phyloP scores from a whole-genome alignment of 2,329 filamentous ascomycete species.

The Dothidotthia symphoricarpi region DNA sequence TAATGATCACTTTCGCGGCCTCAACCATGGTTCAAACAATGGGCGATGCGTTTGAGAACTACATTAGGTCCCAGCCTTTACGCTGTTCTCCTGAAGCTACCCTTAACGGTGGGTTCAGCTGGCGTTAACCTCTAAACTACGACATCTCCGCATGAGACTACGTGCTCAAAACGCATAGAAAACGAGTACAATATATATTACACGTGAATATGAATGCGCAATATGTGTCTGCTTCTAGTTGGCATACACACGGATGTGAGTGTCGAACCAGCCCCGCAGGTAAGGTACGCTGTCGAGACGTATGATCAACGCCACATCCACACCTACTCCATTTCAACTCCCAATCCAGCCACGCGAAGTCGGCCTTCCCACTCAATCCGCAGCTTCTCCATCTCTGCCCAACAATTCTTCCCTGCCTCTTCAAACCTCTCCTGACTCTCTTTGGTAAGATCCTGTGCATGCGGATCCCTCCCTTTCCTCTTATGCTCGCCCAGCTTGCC shows the following conservation, averaged over 20 bases:
- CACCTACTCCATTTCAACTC: conserved; percentile 29
- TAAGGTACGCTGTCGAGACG: not conserved
- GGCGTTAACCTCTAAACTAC: too few relatives aligned
- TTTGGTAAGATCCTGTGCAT: conserved; percentile 58
- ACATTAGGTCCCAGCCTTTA: too few relatives aligned
- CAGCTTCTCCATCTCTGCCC: conserved; percentile 71
- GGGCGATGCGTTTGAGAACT: too few relatives aligned
- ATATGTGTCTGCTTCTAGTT: not conserved
- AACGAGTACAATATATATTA: too few relatives aligned
- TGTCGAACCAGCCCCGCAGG: not conserved
- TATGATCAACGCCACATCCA: not conserved
- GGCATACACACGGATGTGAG: not conserved
- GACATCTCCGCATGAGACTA: too few relatives aligned
- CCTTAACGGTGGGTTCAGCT: too few relatives aligned
- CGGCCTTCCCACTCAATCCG: conserved; percentile 60
- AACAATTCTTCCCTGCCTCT: conserved; percentile 59
- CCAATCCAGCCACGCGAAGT: conserved; percentile 41
- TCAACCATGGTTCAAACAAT: conserved; percentile 1
- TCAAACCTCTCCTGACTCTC: conserved; percentile 63
- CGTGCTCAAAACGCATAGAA: too few relatives aligned
- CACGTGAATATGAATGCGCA: not conserved
- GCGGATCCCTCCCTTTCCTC: conserved; percentile 57
- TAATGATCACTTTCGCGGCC: conserved; percentile 1
- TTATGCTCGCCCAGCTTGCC: conserved; percentile 54
- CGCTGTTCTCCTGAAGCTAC: too few relatives aligned